These are phyloP conservation scores for Wickerhamiella alocasiicola DNA, from an alignment of 805 yeast genomes.

Conservation along the genomic window DNA sequence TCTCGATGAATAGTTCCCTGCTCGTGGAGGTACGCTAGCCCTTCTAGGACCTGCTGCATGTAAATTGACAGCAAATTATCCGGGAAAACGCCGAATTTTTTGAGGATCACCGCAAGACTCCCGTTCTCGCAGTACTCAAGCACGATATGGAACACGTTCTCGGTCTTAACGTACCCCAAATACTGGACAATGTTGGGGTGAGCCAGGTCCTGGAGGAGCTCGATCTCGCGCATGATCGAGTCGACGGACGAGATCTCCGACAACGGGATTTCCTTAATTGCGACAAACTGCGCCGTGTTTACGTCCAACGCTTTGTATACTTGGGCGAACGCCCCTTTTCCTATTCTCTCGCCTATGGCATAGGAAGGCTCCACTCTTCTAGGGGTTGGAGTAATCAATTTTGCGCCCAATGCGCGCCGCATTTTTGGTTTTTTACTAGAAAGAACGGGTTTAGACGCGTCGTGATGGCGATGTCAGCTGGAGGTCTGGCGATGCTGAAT, in stretches of 20 bases:
- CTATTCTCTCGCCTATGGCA: conserved; percentile 47
- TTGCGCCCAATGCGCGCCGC: conserved; percentile 19
- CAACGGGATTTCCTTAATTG: conserved; percentile 65
- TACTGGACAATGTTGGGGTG: conserved; percentile 59
- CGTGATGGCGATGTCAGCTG: too few species aligned
- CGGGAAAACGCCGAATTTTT: conserved; percentile 40
- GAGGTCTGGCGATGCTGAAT: too few species aligned
- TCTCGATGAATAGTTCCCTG: conserved; percentile 70
- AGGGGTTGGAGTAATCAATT: conserved; percentile 19
- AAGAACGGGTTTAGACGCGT: too few species aligned
- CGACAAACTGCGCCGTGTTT: conserved; percentile 55
- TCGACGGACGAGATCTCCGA: conserved; percentile 30
- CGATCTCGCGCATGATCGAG: conserved; percentile 51
- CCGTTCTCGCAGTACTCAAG: conserved; percentile 56
- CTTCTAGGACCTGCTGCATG: conserved; percentile 44
- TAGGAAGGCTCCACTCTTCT: conserved; percentile 20
- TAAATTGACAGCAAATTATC: conserved; percentile 41
- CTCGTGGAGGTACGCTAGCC: conserved; percentile 52
- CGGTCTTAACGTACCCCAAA: conserved; percentile 51
- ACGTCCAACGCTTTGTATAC: conserved; percentile 67
- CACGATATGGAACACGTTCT: conserved; percentile 41
- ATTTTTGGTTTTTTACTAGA: too few species aligned
- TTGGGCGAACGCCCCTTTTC: conserved; percentile 84
- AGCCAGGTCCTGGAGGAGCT: conserved; percentile 47
- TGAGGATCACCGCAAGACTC: conserved; percentile 43